Percentiles rank a stretch among this genome's conserved stretches.
These are phyloP conservation scores for Euphorbia tirucalli DNA, from an alignment of 345 rosid genomes.

Conservation along the genomic window DNA sequence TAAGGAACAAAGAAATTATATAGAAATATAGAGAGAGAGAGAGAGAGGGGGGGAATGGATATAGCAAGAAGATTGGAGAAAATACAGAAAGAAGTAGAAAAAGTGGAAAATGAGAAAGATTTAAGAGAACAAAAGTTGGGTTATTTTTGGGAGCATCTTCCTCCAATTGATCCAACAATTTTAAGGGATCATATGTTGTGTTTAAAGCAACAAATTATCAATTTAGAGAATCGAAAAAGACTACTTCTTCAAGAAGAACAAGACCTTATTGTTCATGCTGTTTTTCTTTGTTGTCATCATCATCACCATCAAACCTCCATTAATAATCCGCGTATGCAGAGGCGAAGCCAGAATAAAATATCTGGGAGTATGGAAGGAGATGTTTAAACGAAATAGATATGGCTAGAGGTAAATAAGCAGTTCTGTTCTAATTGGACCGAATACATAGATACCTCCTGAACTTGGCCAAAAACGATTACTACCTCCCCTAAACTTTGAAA, in stretches of 20 bases:
- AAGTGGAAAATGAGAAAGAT: neutral
- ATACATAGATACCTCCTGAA: too few species aligned
- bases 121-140: neutral
- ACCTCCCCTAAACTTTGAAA: too few species aligned
- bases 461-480: too few species aligned
- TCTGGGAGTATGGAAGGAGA: too few species aligned
- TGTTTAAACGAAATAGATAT: too few species aligned
- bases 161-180: neutral
- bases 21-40: neutral
- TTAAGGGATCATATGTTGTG: conserved; percentile 1
- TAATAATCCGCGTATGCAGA: too few species aligned
- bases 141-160: conserved; percentile 1
- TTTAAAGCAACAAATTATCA: neutral
- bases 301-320: neutral
- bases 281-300: neutral
- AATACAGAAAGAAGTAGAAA: neutral
- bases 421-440: too few species aligned
- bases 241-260: neutral
- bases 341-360: too few species aligned
- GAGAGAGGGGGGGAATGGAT: neutral
- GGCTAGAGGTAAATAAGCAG: too few species aligned
- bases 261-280: neutral
- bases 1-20: too few species aligned
- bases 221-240: neutral
- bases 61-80: neutral